Base-by-base conservation (phyloP, 768 basidiomycete species). In the Tremella yokohamensis region DNA sequence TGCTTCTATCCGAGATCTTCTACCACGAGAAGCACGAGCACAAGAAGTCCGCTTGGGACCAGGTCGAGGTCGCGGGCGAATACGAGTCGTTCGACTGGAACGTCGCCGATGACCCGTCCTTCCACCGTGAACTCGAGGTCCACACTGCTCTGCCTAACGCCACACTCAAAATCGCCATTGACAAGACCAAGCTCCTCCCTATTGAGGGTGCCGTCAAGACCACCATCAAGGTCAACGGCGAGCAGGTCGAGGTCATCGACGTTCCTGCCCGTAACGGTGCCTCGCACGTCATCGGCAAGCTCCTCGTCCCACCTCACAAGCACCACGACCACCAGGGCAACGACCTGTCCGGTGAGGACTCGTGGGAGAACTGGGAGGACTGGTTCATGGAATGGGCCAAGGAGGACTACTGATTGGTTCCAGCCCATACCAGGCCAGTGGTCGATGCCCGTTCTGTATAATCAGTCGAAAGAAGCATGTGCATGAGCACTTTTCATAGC, bases 201-300 rank as follows among this genome's bases (percentile, higher is more conserved):
- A 52, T 76, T 40, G 71, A 74, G 22, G 70, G 74, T n/a, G 75
- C 72, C 11, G 60, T 64, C 58, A 74, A 73, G 60, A 70, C 64
- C 47, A 72, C 63, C 44, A 52, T 76, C 57, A 76, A 67, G 55
- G 75, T 75, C 52, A 76, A 76, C 58, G 73, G 60, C 22, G 39
- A 70, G 24, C 44, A 56, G 3, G 81, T 82, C 25, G 61, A 65
- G 22, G 59, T 79, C 8, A 71, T 78, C 29, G 85, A 86, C 63
- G 71, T 83, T 18, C 80, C 81, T 3, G 79, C 80, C 8, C 73
- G 82, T 26, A 85, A 86, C 63, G 85, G 84, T 29, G 85, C 81
- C 20, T 72, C 83, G 29, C 84, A 86, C 67, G 77, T 70, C 39
- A 47, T 76, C 34, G 61, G 59, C 34, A 64, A 73, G 42, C 48